phyloP scores from a whole-genome alignment of 129 eudicot genomes.

The Escallonia herrerae region DNA sequence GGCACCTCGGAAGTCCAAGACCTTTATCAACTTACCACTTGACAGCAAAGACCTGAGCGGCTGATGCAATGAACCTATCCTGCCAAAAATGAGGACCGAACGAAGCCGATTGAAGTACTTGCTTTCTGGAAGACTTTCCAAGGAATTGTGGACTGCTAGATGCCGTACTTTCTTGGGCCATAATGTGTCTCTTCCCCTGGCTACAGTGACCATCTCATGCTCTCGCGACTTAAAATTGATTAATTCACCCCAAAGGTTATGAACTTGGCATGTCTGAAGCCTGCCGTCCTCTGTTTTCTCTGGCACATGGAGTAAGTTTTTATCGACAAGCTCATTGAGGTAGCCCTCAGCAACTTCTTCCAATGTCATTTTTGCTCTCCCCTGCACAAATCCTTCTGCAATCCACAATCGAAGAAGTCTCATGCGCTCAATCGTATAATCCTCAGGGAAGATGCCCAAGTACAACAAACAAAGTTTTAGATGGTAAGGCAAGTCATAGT shows the following conservation, averaged over 20 bases:
- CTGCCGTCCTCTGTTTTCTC: background rate
- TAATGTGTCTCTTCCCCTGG: too few species aligned
- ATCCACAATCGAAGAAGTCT: conserved; percentile 23
- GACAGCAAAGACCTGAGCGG: background rate
- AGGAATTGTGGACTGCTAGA: conserved; percentile 4
- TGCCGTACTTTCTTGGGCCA: conserved; percentile 4
- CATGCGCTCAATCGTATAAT: background rate
- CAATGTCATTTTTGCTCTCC: background rate
- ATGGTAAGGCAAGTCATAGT: conserved; percentile 11
- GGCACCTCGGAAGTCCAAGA: conserved; percentile 16
- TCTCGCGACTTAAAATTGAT: conserved; percentile 11
- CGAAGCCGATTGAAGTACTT: background rate
- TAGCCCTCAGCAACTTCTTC: conserved; percentile 24
- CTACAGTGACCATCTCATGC: background rate
- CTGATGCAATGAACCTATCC: background rate
- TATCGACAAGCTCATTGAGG: conserved; percentile 18
- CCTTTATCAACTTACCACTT: conserved; percentile 3
- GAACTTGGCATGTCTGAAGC: conserved; percentile 1
- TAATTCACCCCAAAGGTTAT: conserved; percentile 11
- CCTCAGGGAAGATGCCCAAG: conserved; percentile 20
- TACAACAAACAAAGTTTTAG: conserved; percentile 19
- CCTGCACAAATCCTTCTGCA: conserved; percentile 15
- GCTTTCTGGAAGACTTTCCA: background rate
- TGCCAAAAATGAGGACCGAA: conserved; percentile 10
- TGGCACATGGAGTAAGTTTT: conserved; percentile 1